These are phyloP conservation scores for Caryopteris hybrid DNA, from an alignment of 305 asterid species.

Conservation along the genomic window DNA sequence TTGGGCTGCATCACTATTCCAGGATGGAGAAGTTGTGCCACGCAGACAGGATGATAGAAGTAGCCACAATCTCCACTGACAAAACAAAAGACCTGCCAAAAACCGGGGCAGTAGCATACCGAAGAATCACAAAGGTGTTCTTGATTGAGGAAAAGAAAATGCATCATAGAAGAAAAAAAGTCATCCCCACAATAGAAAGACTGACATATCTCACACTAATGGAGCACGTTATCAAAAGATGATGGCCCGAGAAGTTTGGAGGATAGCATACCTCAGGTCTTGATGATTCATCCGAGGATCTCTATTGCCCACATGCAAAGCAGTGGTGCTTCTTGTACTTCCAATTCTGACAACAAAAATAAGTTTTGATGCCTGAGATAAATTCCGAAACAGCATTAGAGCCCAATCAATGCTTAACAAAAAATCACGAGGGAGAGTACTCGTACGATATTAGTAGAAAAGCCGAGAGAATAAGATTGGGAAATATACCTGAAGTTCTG, in stretches of 20 bases:
- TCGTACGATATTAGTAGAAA: neutral
- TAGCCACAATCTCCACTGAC: conserved; percentile 70
- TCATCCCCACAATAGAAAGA: neutral
- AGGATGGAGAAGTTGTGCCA: conserved; percentile 62
- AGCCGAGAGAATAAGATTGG: neutral
- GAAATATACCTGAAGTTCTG: conserved; percentile 47
- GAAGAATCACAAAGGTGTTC: neutral
- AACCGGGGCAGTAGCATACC: neutral
- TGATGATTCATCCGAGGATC: conserved; percentile 75
- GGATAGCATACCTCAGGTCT: conserved; percentile 61
- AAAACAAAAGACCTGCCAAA: conserved; percentile 68
- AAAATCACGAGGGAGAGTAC: neutral
- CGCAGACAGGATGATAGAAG: conserved; percentile 75
- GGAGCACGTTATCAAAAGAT: conserved; percentile 10
- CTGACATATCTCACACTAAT: neutral
- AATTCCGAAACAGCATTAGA: conserved; percentile 14
- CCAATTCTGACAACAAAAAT: conserved; percentile 65
- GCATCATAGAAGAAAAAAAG: neutral
- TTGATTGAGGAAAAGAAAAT: neutral
- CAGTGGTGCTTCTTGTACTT: conserved; percentile 69
- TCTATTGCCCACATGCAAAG: conserved; percentile 77
- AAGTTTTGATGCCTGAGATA: conserved; percentile 32
- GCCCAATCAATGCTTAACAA: neutral
- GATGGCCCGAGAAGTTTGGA: neutral
- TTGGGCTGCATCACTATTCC: conserved; percentile 39